Evolutionary conservation across 2,329 filamentous ascomycete genomes (phyloP).

Genomic region (Ciborinia camelliae): DNA sequence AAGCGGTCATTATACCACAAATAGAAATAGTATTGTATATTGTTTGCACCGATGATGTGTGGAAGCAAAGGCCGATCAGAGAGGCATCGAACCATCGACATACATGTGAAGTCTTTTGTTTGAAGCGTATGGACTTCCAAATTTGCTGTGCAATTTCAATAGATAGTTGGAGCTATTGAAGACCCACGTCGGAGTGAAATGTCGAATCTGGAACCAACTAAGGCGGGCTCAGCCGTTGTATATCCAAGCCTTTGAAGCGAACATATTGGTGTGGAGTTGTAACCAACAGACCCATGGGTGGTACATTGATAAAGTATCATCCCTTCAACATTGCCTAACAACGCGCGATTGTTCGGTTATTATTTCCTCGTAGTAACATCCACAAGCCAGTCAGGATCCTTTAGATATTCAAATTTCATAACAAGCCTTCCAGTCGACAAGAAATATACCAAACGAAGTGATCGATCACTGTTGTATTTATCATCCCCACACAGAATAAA

Average conservation of each 20-base stretch:
- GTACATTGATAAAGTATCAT: conserved; percentile 2
- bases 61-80: background rate
- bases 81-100: background rate
- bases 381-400: background rate
- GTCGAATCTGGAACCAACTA: background rate
- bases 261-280: background rate
- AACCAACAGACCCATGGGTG: background rate
- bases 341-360: background rate
- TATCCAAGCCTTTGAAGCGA: background rate
- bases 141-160: background rate
- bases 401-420: background rate
- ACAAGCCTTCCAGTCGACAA: background rate
- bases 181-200: background rate
- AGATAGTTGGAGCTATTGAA: background rate
- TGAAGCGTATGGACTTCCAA: background rate
- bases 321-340: background rate
- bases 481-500: no score
- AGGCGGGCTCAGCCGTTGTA: conserved; percentile 1
- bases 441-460: background rate
- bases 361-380: background rate
- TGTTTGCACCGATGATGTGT: background rate
- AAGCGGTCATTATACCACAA: background rate
- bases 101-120: background rate
- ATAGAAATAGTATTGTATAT: background rate
- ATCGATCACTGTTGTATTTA: background rate